A percentile compares a stretch with the other conserved stretches of the same genome.
Conservation (phyloP, 2,329 filamentous ascomycete species). For the Thelonectria rubi region DNA sequence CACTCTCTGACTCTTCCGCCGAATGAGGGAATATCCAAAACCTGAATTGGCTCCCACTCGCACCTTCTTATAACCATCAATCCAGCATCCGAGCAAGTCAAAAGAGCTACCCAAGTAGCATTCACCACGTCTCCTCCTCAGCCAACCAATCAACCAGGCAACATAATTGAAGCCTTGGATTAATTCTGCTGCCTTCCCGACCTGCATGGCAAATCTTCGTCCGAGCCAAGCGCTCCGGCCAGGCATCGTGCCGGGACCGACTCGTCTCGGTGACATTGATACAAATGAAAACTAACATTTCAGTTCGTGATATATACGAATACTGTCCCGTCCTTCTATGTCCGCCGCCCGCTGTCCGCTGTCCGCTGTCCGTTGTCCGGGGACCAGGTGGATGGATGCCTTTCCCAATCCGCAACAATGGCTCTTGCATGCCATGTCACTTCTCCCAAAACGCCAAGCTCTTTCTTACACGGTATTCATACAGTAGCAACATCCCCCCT, state of each 20-base stretch:
- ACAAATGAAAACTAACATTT: background rate
- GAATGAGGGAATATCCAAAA: background rate
- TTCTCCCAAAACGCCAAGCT: conserved; percentile 14
- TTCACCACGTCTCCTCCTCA: background rate
- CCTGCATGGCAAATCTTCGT: background rate
- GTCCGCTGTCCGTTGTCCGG: background rate
- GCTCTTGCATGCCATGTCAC: background rate
- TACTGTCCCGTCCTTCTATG: background rate
- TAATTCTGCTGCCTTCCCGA: conserved; percentile 20
- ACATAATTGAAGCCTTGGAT: conserved; percentile 9
- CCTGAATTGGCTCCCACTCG: background rate
- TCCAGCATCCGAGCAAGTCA: conserved; percentile 12
- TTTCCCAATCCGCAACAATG: conserved; percentile 10
- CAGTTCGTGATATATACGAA: conserved; percentile 7
- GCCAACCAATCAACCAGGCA: conserved; percentile 11
- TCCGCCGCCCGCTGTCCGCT: too few species aligned
- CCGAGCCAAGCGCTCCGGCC: background rate
- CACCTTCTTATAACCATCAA: conserved; percentile 14
- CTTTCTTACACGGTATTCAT: conserved; percentile 11
- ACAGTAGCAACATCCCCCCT: conserved; percentile 2
- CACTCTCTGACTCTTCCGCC: background rate
- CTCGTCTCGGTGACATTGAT: background rate
- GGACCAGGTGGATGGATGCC: background rate
- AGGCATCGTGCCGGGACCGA: background rate
- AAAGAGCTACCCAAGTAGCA: background rate